phyloP scores from a whole-genome alignment of 768 basidiomycete genomes.

The Mycena vulgaris region DNA sequence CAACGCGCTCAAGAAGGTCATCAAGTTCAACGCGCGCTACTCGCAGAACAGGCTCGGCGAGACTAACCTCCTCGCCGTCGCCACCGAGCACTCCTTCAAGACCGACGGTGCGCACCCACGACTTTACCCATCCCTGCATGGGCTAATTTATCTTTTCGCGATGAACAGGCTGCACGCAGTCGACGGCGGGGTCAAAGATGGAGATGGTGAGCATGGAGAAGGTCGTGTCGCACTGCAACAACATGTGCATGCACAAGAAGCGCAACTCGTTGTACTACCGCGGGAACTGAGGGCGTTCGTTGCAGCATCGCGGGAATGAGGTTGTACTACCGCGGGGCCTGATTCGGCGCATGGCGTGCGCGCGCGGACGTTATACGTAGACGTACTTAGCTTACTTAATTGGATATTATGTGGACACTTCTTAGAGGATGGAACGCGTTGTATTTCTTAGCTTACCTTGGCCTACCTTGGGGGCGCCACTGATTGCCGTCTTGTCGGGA shows the following conservation, averaged over 20 bases:
- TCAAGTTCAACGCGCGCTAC: constrained; percentile 38
- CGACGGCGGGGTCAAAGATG: constrained; percentile 10
- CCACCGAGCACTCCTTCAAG: not conserved
- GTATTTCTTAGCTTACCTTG: too few relatives aligned
- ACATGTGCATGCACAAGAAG: constrained; percentile 10
- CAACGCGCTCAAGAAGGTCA: constrained; percentile 36
- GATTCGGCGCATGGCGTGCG: too few relatives aligned
- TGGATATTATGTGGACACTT: too few relatives aligned
- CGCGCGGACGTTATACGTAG: too few relatives aligned
- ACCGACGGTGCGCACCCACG: not conserved
- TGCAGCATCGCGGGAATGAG: too few relatives aligned
- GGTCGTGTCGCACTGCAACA: constrained; percentile 9
- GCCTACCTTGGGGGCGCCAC: too few relatives aligned
- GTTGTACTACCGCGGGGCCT: too few relatives aligned
- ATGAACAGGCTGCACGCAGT: constrained; percentile 2
- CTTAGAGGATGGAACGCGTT: too few relatives aligned
- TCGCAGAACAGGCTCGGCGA: constrained; percentile 37
- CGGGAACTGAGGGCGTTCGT: too few relatives aligned
- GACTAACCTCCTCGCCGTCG: constrained; percentile 30
- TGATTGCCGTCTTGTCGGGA: too few relatives aligned
- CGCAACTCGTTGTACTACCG: not conserved
- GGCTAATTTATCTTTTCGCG: not conserved
- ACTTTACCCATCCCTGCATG: not conserved
- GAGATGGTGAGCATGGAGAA: constrained; percentile 19
- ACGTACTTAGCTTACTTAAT: too few relatives aligned